Percentiles rank a stretch among this genome's conserved stretches.
Evolutionary conservation across 768 basidiomycete species (phyloP).

Genomic region (Leccinum obscurum): DNA sequence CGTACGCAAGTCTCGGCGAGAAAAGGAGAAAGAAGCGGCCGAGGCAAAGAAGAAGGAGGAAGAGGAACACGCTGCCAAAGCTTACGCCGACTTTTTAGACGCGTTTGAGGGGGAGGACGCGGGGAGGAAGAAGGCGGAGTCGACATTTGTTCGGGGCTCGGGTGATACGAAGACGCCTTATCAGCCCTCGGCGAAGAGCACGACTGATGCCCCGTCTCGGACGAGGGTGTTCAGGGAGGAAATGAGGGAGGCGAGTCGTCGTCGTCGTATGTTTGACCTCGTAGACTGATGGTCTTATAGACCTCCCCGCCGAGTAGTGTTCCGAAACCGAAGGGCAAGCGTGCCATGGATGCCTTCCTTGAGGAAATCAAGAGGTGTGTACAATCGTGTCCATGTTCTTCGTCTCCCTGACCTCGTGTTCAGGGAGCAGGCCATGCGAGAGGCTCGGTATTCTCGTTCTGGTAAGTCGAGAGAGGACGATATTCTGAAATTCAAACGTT

Average conservation of each 20-base stretch:
- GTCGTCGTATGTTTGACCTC: neutral
- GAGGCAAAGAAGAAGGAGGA: conserved; percentile 87
- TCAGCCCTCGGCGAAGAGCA: conserved; percentile 41
- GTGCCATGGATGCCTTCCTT: conserved; percentile 94
- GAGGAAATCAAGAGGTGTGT: conserved; percentile 92
- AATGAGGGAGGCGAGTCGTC: conserved; percentile 34
- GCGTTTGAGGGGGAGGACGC: conserved; percentile 76
- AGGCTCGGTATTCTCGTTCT: conserved; percentile 76
- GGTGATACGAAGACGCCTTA: conserved; percentile 40
- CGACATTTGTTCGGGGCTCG: conserved; percentile 64
- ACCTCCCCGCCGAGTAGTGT: conserved; percentile 55
- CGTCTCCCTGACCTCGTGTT: conserved; percentile 5
- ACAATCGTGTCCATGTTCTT: neutral
- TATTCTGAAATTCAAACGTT: neutral
- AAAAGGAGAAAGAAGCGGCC: conserved; percentile 91
- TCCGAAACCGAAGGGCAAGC: conserved; percentile 86
- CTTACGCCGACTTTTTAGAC: conserved; percentile 82
- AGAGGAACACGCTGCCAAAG: conserved; percentile 74
- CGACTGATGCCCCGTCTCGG: conserved; percentile 32
- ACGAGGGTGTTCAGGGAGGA: conserved; percentile 33
- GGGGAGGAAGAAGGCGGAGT: conserved; percentile 46
- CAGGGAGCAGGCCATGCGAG: conserved; percentile 92
- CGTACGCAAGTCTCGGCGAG: conserved; percentile 84
- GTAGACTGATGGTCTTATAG: conserved; percentile 32
- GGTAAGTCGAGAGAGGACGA: conserved; percentile 39